Evolutionary conservation across 2,329 filamentous ascomycete genomes (phyloP), one percentile per base, ranked within the genome.

Genomic region (Seiridium unicorne): DNA sequence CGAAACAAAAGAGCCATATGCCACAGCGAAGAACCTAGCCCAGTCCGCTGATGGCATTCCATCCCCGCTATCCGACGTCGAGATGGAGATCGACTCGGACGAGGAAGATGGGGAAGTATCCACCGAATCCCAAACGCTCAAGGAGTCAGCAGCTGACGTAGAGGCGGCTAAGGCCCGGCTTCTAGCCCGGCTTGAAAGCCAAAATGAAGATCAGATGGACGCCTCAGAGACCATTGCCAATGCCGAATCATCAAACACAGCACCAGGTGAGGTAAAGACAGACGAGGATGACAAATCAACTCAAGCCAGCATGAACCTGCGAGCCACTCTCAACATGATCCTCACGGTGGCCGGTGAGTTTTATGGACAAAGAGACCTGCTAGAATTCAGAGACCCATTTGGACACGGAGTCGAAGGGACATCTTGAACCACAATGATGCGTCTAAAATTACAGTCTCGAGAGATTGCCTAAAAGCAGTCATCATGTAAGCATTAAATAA

Each of bases 291-390:
- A 60, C 59, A 60, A 59, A 60, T 42, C 18, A 61, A 68, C 18
- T 58, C 72, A 78, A n/a, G 72, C 72, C 44, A 76, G 75, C 44
- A 74, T 79, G 68, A 85, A 83, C 71, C 81, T 81, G 78, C 81
- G 84, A 35, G 89, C 87, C n/a, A 93, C 92, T 46, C 80, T 97
- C 40, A 93, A 96, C 75, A 96, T 96, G 92, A 91, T 97, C 57
- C 79, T 97, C 66, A 95, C 91, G 0, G 83, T 97, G 42, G 89
- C 90, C 53, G 93, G 92, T 67, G 93, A 97, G 75, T 87, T 91
- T 65, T 98, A 93, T 75, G 93, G 94, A 1, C 94, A 98, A 76
- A 83, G 89, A 64, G 94, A 98, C 74, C 76, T 97, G 63, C 82
- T 97, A 54, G 87, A 90, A 68, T 90, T 89, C 63, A 84, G 92